These are phyloP conservation scores for Tolypocladium sp. DNA, from an alignment of 2,329 filamentous ascomycete genomes.

Conservation along the genomic window DNA sequence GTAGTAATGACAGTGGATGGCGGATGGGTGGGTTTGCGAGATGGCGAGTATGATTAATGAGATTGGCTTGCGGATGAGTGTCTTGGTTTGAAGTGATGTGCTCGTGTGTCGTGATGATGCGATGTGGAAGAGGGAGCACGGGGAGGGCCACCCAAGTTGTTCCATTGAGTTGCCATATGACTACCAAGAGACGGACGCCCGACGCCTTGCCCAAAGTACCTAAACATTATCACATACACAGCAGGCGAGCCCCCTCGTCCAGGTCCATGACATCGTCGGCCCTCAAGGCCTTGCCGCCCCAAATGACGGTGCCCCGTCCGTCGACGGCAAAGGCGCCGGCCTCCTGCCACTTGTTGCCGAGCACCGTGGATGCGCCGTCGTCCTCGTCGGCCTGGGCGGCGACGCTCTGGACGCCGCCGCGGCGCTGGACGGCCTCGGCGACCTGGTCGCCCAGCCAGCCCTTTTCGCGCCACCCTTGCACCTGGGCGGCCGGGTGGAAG, in stretches of 20 bases:
- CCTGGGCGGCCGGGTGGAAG: slow-evolving; percentile 43
- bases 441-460: slow-evolving; percentile 45
- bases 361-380: slow-evolving; percentile 30
- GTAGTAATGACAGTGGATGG: background rate
- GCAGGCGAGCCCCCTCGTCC: slow-evolving; percentile 37
- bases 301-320: slow-evolving; percentile 38
- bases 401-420: slow-evolving; percentile 17
- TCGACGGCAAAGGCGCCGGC: slow-evolving; percentile 43
- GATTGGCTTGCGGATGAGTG: background rate
- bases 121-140: background rate
- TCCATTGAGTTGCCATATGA: background rate
- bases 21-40: background rate
- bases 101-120: background rate
- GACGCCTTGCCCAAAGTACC: background rate
- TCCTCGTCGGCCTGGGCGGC: slow-evolving; percentile 12
- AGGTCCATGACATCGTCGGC: slow-evolving; percentile 44
- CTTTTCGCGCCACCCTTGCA: slow-evolving; percentile 43
- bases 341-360: slow-evolving; percentile 50
- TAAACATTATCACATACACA: slow-evolving; percentile 8
- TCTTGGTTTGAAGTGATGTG: background rate
- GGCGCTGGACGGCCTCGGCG: slow-evolving; percentile 33
- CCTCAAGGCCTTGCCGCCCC: slow-evolving; percentile 36
- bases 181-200: background rate
- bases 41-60: slow-evolving; percentile 4
- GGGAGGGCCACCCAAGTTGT: background rate